A percentile compares a stretch with the other conserved stretches of the same genome.
These are phyloP conservation scores for Cyberlindnera americana DNA, from an alignment of 805 yeast species.

Conservation along the genomic window DNA sequence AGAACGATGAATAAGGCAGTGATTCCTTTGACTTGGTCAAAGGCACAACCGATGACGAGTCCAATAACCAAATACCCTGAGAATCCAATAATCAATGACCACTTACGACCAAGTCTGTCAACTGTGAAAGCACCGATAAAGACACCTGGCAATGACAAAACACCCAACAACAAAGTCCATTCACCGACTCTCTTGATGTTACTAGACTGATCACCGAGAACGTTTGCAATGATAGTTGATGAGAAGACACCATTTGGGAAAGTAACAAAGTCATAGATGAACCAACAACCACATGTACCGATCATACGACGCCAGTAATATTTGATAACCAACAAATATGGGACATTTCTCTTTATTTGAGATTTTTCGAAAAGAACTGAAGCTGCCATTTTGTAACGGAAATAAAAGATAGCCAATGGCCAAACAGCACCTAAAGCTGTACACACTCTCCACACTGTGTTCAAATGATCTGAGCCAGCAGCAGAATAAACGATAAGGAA, in stretches of 20 bases:
- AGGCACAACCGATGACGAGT: conserved; percentile 64
- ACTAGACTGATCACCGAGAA: conserved; percentile 33
- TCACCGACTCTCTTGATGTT: conserved; percentile 59
- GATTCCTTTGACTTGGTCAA: conserved; percentile 51
- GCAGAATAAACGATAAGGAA: conserved; percentile 67
- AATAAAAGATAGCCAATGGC: conserved; percentile 71
- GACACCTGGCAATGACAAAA: conserved; percentile 71
- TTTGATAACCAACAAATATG: conserved; percentile 56
- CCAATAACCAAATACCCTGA: conserved; percentile 69
- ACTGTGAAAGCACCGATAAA: conserved; percentile 63
- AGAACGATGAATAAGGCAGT: conserved; percentile 63
- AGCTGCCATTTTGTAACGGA: conserved; percentile 66
- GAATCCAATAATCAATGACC: conserved; percentile 69
- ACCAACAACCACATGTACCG: conserved; percentile 77
- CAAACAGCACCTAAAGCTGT: conserved; percentile 61
- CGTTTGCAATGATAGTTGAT: conserved; percentile 54
- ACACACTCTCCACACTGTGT: conserved; percentile 66
- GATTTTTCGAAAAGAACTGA: conserved; percentile 60
- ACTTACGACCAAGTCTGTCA: conserved; percentile 66
- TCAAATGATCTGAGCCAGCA: conserved; percentile 38
- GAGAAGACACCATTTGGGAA: conserved; percentile 77
- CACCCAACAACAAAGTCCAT: conserved; percentile 66
- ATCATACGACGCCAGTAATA: conserved; percentile 66
- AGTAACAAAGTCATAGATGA: conserved; percentile 74
- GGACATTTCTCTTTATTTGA: conserved; percentile 56